These are phyloP conservation scores for Uromyces viciae-fabae DNA, from an alignment of 1,284 basidiomycete species.

Conservation along the genomic window DNA sequence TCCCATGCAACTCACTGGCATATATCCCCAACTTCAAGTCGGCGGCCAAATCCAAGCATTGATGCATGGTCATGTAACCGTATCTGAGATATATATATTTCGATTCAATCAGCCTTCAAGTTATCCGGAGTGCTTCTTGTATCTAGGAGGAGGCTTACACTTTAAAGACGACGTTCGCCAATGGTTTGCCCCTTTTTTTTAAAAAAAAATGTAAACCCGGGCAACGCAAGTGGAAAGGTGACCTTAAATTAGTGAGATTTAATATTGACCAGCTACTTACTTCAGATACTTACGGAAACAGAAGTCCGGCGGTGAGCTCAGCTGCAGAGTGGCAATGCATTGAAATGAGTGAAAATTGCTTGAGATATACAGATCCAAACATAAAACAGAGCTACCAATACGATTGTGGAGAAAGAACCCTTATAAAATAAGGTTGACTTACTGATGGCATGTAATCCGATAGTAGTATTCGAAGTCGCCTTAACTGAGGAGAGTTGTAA, in stretches of 20 bases:
- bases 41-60: conserved; percentile 54
- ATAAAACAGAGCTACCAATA: not conserved
- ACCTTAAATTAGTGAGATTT: not conserved
- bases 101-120: not conserved
- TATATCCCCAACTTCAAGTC: conserved; percentile 55
- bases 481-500: conserved; percentile 7
- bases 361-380: too few relatives aligned
- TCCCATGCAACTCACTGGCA: conserved; percentile 48
- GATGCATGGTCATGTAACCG: conserved; percentile 50
- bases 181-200: conserved; percentile 4
- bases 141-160: conserved; percentile 16
- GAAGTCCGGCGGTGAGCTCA: conserved; percentile 34
- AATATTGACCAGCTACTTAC: too few relatives aligned
- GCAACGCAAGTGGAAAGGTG: not conserved
- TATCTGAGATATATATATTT: conserved; percentile 3
- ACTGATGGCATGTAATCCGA: conserved; percentile 38
- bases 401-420: not conserved
- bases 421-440: not conserved
- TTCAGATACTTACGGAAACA: conserved; percentile 35
- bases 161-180: conserved; percentile 39
- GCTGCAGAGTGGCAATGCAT: not conserved
- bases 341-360: not conserved
- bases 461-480: conserved; percentile 28
- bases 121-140: too few relatives aligned
- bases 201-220: not conserved